Evolutionary conservation across 352 stramenopile genomes (phyloP).

Genomic region (Pythium aphanidermatum): DNA sequence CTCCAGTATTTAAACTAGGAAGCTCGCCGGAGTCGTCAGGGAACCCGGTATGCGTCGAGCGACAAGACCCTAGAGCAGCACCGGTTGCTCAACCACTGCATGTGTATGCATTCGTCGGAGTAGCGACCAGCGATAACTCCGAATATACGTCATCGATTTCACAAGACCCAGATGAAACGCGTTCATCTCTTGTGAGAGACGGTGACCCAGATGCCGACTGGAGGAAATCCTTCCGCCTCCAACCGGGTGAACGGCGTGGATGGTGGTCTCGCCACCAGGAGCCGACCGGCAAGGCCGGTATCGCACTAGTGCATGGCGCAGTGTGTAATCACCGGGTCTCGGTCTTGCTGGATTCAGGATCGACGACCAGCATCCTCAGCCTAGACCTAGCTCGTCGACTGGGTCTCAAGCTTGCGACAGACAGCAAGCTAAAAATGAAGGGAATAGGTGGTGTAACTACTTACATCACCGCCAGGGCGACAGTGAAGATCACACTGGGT

Average conservation of each 20-base stretch:
- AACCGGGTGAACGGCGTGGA: conserved; percentile 10
- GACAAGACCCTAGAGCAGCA: too few species aligned
- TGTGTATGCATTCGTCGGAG: conserved; percentile 9
- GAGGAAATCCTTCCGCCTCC: conserved; percentile 3
- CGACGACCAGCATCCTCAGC: conserved; percentile 22
- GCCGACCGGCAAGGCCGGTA: not conserved
- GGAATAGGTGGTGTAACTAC: conserved; percentile 10
- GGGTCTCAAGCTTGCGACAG: not conserved
- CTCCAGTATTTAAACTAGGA: conserved; percentile 17
- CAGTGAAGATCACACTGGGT: conserved; percentile 22
- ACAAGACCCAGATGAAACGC: conserved; percentile 3
- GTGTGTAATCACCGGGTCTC: conserved; percentile 8
- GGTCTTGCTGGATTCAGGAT: conserved; percentile 21
- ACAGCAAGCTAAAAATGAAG: not conserved
- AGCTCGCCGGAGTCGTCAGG: conserved; percentile 12
- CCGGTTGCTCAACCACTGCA: conserved; percentile 1
- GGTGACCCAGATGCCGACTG: not conserved
- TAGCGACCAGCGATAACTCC: conserved; percentile 1
- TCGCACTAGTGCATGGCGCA: conserved; percentile 7
- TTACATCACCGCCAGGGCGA: conserved; percentile 5
- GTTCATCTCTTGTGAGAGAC: conserved; percentile 2
- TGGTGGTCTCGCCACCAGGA: conserved; percentile 9
- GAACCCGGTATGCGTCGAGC: conserved; percentile 17
- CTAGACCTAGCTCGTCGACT: conserved; percentile 19
- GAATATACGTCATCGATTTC: conserved; percentile 4